A percentile compares a stretch with the other conserved stretches of the same genome.
These are phyloP conservation scores for Berberis thunbergii DNA, from an alignment of 164 flowering plant genomes.

Conservation along the genomic window DNA sequence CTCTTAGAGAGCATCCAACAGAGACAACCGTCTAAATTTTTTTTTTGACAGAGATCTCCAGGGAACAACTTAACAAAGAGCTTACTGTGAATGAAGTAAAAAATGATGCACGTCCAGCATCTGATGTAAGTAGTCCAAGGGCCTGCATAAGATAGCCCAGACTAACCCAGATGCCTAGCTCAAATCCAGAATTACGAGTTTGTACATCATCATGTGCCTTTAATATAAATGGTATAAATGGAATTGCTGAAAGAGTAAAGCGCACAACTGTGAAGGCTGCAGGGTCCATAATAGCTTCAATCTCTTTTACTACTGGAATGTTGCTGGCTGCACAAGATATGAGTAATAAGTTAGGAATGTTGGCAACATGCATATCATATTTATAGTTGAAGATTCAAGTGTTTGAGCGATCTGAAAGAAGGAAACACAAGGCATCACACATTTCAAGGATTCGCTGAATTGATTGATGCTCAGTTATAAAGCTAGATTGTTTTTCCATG, in stretches of 20 bases:
- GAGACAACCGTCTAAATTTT: neutral
- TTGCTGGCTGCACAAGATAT: slow-evolving; percentile 54
- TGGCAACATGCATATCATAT: neutral
- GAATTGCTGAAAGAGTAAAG: slow-evolving; percentile 59
- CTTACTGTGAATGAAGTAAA: slow-evolving; percentile 70
- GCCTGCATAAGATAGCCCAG: slow-evolving; percentile 77
- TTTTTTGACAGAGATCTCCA: neutral
- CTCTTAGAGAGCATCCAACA: slow-evolving; percentile 5
- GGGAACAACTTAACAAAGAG: neutral
- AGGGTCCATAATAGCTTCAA: slow-evolving; percentile 65
- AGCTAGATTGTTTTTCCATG: too few species aligned
- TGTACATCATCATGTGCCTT: slow-evolving; percentile 38
- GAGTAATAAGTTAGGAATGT: slow-evolving; percentile 2
- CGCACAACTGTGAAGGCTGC: slow-evolving; percentile 62
- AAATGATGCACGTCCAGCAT: slow-evolving; percentile 90
- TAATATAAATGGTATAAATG: slow-evolving; percentile 61
- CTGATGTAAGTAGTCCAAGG: slow-evolving; percentile 72
- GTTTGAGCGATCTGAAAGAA: too few species aligned
- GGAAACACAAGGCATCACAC: too few species aligned
- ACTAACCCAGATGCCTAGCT: slow-evolving; percentile 88
- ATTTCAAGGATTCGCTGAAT: too few species aligned
- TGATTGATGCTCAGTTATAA: too few species aligned
- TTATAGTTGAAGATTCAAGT: too few species aligned
- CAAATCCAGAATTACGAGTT: slow-evolving; percentile 65
- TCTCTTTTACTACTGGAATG: slow-evolving; percentile 75